Evolutionary conservation across 768 basidiomycete species (phyloP).

Genomic region (Hygrophoropsis aurantiaca): DNA sequence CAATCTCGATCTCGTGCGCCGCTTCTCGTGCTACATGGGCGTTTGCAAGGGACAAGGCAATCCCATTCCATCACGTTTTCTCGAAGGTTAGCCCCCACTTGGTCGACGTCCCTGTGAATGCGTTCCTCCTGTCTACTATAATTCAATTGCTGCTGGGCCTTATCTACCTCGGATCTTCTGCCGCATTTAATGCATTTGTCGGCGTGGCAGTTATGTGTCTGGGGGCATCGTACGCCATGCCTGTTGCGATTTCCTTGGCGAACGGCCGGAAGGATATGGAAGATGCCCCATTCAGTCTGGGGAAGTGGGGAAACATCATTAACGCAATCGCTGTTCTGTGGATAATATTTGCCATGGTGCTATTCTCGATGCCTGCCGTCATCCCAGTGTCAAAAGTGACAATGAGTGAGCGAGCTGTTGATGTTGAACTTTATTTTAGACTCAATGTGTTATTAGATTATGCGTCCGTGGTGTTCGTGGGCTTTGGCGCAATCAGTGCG

Average conservation of each 20-base stretch:
- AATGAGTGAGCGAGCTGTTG: conserved; percentile 52
- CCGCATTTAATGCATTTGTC: conserved; percentile 68
- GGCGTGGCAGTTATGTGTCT: conserved; percentile 68
- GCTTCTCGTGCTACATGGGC: conserved; percentile 72
- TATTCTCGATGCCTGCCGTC: conserved; percentile 69
- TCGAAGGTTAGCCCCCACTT: conserved; percentile 40
- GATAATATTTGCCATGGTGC: conserved; percentile 58
- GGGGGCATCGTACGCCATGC: conserved; percentile 63
- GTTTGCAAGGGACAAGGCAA: conserved; percentile 66
- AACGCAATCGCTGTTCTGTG: conserved; percentile 59
- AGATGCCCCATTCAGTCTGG: conserved; percentile 53
- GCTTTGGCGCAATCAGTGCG: conserved; percentile 56
- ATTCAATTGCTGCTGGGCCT: conserved; percentile 62
- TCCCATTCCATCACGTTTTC: conserved; percentile 54
- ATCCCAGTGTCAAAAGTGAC: conserved; percentile 51
- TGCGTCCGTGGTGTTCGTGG: conserved; percentile 66
- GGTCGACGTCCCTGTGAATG: conserved; percentile 56
- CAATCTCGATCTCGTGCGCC: conserved; percentile 65
- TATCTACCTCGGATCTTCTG: conserved; percentile 59
- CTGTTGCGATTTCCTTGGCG: conserved; percentile 52
- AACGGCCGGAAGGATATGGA: conserved; percentile 42
- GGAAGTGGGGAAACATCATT: conserved; percentile 41
- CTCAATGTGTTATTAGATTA: conserved; percentile 45
- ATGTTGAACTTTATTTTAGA: not conserved
- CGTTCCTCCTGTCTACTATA: conserved; percentile 55